A percentile compares a stretch with the other conserved stretches of the same genome.
Conservation (phyloP, 164 flowering plant genomes). For the Aristolochia californica region DNA sequence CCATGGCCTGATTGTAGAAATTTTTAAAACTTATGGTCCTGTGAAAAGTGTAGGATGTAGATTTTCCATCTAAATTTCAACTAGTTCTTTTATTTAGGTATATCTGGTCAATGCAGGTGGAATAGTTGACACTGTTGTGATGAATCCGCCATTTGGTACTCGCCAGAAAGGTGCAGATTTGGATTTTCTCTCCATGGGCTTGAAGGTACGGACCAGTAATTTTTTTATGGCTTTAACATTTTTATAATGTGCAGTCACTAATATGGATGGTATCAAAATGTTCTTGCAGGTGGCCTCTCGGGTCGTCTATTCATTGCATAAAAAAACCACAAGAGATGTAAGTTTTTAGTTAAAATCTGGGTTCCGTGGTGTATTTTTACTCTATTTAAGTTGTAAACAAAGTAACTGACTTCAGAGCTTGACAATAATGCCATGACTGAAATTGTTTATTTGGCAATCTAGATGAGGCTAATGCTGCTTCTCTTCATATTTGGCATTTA, state of each 20-base stretch:
- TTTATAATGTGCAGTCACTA: no score
- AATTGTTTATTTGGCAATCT: conserved; percentile 7
- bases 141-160: conserved; percentile 99
- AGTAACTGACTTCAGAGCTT: not conserved
- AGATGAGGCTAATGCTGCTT: no score
- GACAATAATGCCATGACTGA: not conserved
- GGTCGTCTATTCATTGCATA: conserved; percentile 96
- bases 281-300: conserved; percentile 57
- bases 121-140: conserved; percentile 72
- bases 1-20: no score
- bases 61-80: not conserved
- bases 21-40: no score
- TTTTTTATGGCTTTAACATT: not conserved
- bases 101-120: conserved; percentile 29
- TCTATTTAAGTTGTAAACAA: not conserved
- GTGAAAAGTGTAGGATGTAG: no score
- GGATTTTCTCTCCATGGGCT: conserved; percentile 63
- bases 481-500: not conserved
- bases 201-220: conserved; percentile 38
- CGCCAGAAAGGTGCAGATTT: conserved; percentile 88
- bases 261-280: not conserved
- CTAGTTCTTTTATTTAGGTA: conserved; percentile 2
- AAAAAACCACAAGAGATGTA: conserved; percentile 95
- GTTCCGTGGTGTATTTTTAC: not conserved
- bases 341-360: conserved; percentile 11